These are phyloP conservation scores for Daphne laureola DNA, from an alignment of 441 rosid genomes.

Conservation along the genomic window DNA sequence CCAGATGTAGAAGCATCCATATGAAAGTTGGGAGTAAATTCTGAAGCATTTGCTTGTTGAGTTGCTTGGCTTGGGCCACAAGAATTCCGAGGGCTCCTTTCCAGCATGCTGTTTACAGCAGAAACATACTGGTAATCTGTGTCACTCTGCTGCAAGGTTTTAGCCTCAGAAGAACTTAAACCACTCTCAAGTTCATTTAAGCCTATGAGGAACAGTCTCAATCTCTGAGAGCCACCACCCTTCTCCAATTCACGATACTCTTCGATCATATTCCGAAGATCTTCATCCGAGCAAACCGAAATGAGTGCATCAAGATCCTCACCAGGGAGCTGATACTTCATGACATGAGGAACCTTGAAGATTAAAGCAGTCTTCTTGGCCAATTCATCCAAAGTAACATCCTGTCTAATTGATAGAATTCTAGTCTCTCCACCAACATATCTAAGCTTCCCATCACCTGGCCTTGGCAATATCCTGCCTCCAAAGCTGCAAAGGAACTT, in stretches of 20 bases:
- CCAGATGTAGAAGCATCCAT: slow-evolving; percentile 41
- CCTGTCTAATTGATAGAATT: slow-evolving; percentile 36
- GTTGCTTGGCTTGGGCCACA: slow-evolving; percentile 45
- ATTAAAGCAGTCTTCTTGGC: slow-evolving; percentile 38
- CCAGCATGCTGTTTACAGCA: slow-evolving; percentile 52
- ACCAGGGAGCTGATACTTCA: slow-evolving; percentile 59
- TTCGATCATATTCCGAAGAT: slow-evolving; percentile 53
- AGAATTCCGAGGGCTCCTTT: slow-evolving; percentile 38
- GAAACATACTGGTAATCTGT: slow-evolving; percentile 42
- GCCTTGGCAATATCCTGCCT: slow-evolving; percentile 54
- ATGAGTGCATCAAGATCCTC: slow-evolving; percentile 64
- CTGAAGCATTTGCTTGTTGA: slow-evolving; percentile 46
- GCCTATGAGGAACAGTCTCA: slow-evolving; percentile 43
- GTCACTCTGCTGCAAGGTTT: slow-evolving; percentile 27
- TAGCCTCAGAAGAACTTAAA: slow-evolving; percentile 32
- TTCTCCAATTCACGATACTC: slow-evolving; percentile 50
- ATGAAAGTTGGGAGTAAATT: slow-evolving; percentile 32
- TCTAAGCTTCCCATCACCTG: slow-evolving; percentile 50
- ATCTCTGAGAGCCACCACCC: slow-evolving; percentile 38
- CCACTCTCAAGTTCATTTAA: slow-evolving; percentile 35
- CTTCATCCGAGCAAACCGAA: slow-evolving; percentile 54
- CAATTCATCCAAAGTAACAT: slow-evolving; percentile 35
- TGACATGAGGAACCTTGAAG: slow-evolving; percentile 41
- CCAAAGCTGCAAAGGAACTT: slow-evolving; percentile 66
- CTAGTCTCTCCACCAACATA: slow-evolving; percentile 63